These are phyloP conservation scores for Citrus unshiu DNA, from an alignment of 345 rosid genomes.

Conservation along the genomic window DNA sequence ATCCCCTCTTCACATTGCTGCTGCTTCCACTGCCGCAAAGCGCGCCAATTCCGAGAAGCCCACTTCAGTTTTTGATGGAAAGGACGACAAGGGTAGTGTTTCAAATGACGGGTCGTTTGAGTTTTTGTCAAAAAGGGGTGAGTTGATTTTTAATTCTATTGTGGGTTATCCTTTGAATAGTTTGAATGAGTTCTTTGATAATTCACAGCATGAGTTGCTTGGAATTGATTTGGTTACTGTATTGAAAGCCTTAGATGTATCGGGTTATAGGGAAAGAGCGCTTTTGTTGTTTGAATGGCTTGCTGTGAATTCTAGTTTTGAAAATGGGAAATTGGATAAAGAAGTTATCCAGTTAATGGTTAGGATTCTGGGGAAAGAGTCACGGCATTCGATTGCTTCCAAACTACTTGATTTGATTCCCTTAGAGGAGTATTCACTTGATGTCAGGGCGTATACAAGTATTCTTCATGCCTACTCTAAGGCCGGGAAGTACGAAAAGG, in stretches of 20 bases:
- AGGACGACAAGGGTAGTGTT: constrained; percentile 19
- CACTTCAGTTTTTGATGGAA: constrained; percentile 25
- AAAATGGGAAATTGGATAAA: constrained; percentile 39
- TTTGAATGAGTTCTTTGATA: constrained; percentile 52
- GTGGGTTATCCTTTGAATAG: constrained; percentile 44
- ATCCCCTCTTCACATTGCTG: constrained; percentile 25
- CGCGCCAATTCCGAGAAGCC: constrained; percentile 28
- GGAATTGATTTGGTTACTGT: constrained; percentile 58
- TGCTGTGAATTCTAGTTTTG: constrained; percentile 27
- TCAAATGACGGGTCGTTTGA: constrained; percentile 33
- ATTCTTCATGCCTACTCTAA: constrained; percentile 66
- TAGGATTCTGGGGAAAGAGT: constrained; percentile 76
- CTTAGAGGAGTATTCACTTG: constrained; percentile 49
- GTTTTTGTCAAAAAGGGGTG: constrained; percentile 50
- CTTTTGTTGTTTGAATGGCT: constrained; percentile 69
- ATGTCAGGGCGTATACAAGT: constrained; percentile 77
- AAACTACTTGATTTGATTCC: constrained; percentile 69
- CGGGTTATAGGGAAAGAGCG: constrained; percentile 72
- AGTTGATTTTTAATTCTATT: constrained; percentile 41
- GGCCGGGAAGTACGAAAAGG: constrained; percentile 52
- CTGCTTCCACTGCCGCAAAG: constrained; percentile 23
- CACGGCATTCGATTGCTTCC: constrained; percentile 62
- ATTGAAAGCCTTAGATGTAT: constrained; percentile 59
- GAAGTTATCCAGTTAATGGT: constrained; percentile 57
- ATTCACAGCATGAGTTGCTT: constrained; percentile 45